Evolutionary conservation across 2,329 filamentous ascomycete species (phyloP).

Genomic region (Monilinia aucupariae): DNA sequence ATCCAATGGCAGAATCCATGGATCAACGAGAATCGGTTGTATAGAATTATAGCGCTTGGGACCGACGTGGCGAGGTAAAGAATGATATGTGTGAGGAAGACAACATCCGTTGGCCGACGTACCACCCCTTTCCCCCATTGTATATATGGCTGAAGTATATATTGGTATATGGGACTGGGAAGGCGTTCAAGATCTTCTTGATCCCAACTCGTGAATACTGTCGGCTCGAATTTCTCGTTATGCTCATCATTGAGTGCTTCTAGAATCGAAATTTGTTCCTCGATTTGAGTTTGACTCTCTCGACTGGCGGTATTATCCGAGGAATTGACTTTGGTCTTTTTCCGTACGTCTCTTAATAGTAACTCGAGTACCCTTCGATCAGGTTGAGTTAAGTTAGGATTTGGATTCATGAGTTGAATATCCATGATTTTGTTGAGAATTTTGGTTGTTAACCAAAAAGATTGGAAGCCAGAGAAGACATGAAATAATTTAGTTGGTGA

Average conservation of each 20-base stretch:
- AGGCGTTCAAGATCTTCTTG: constrained; percentile 22
- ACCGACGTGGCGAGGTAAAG: constrained; percentile 66
- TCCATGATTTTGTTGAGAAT: constrained; percentile 12
- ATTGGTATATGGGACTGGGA: constrained; percentile 16
- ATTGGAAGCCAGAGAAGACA: neutral
- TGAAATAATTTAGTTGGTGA: neutral
- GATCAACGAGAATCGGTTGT: constrained; percentile 58
- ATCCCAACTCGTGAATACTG: constrained; percentile 26
- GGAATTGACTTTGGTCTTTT: neutral
- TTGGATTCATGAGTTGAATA: constrained; percentile 13
- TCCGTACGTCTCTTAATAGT: constrained; percentile 7
- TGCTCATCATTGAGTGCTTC: constrained; percentile 18
- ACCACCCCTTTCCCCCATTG: constrained; percentile 26
- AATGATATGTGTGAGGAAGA: constrained; percentile 72
- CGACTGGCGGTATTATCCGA: neutral
- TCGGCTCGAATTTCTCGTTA: constrained; percentile 25
- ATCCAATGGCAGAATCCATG: constrained; percentile 62
- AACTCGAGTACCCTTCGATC: constrained; percentile 17
- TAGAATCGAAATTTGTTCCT: constrained; percentile 11
- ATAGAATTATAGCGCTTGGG: constrained; percentile 62
- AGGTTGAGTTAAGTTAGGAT: constrained; percentile 13
- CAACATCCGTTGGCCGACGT: constrained; percentile 52
- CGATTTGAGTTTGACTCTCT: constrained; percentile 9
- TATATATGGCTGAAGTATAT: constrained; percentile 22
- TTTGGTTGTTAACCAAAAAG: constrained; percentile 6